These are phyloP conservation scores for Neonothopanus nambi DNA, from an alignment of 1,284 basidiomycete genomes.

Conservation along the genomic window DNA sequence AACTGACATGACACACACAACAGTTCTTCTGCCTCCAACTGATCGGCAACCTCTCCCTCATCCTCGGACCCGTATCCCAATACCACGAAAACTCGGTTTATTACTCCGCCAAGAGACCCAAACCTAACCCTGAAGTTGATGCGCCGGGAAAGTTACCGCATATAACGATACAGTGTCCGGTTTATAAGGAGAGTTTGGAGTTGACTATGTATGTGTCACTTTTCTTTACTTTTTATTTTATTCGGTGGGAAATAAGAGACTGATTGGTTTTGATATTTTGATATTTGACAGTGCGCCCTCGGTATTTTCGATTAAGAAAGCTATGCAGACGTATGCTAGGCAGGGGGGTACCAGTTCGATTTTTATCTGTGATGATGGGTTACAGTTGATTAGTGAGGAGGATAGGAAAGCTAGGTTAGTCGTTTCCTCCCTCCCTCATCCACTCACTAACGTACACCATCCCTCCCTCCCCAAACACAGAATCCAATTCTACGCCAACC, in stretches of 20 bases:
- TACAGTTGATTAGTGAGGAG: constrained; percentile 57
- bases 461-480: neutral
- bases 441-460: neutral
- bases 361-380: constrained; percentile 78
- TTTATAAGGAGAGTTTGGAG: constrained; percentile 74
- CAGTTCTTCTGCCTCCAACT: constrained; percentile 69
- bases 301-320: constrained; percentile 77
- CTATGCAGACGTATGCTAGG: constrained; percentile 80
- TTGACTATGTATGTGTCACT: constrained; percentile 59
- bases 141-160: constrained; percentile 54
- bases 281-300: constrained; percentile 57
- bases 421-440: constrained; percentile 42
- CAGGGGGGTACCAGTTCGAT: constrained; percentile 79
- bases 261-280: constrained; percentile 44
- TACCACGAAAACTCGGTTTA: constrained; percentile 74
- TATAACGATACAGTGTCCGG: constrained; percentile 80
- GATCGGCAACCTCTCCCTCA: constrained; percentile 58
- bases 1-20: neutral
- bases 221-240: constrained; percentile 2
- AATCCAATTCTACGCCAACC: constrained; percentile 51
- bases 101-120: constrained; percentile 63
- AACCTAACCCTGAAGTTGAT: constrained; percentile 48
- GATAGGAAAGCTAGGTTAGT: constrained; percentile 66
- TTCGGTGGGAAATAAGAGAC: neutral
- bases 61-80: constrained; percentile 36